Base-by-base conservation (phyloP, 495 filamentous ascomycete species). In the Penicillium soppii region DNA sequence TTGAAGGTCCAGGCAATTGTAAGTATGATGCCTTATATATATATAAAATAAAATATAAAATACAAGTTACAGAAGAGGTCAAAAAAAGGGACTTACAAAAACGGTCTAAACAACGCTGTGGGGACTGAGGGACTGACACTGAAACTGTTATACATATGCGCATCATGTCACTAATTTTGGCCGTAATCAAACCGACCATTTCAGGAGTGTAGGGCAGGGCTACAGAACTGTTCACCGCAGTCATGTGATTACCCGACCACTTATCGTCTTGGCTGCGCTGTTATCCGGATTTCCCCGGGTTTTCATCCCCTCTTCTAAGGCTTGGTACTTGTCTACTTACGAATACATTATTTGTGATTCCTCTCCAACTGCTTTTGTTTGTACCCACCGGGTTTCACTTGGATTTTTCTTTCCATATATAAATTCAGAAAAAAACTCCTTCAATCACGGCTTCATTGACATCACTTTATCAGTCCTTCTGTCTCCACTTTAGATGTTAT, bases 401-500 rank as follows among this genome's bases (percentile, higher is more conserved):
- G 13, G 22, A 37, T 5, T 43, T 21, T 40, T 32, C 20, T 38
- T 37, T 32, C 22, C 40, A n/a, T 45, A 19, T 19, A 10, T n/a
- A 26, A 37, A 25, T 37, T 9, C 5, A 10, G 22, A 7, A 32
- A 49, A 40, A 7, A 32, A 49, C n/a, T 12, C 23, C 7, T 15
- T 20, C 36, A 10, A 29, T 21, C 13, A 44, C 29, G 22, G 22
- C 45, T 38, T 53, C n/a, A 17, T 45, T 39, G 19, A 47, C 21
- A 36, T 47, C 44, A 36, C 30, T 47, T n/a, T 19, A 19, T 25
- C 8, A 40, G 21, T 4, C 43, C 25, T 56, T 44, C 36, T 55
- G 45, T 44, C 57, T 36, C 56, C 56, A 51, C 58, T 56, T 26
- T 33, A n/a, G 35, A 56, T 50, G 47, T 45, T 59, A 55, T 62